phyloP scores from a whole-genome alignment of 179 eudicot genomes.

The Vitellaria paradoxa region DNA sequence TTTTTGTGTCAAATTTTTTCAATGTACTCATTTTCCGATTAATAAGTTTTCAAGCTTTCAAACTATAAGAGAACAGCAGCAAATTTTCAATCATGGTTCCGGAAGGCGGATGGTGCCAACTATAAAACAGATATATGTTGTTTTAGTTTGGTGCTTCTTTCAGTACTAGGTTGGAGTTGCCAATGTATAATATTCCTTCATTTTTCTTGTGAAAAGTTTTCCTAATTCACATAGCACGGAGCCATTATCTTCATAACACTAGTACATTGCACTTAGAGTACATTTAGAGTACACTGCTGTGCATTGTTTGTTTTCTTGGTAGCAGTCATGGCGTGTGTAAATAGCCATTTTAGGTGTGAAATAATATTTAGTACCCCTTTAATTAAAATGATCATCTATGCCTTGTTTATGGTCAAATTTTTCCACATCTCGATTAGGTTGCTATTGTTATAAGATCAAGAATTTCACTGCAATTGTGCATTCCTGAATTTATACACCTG shows the following conservation, averaged over 20 bases:
- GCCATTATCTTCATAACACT: neutral
- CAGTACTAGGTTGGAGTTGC: slow-evolving; percentile 2
- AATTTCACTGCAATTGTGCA: no score
- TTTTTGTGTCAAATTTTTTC: neutral
- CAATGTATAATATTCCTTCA: neutral
- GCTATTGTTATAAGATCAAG: neutral
- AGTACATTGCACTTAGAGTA: neutral
- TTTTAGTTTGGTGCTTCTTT: slow-evolving; percentile 12
- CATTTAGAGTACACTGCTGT: neutral
- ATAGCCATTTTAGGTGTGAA: neutral
- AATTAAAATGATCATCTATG: neutral
- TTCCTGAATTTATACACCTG: neutral
- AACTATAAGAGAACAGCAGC: neutral
- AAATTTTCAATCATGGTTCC: neutral
- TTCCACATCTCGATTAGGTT: neutral
- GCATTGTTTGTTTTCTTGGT: neutral
- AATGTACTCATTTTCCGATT: neutral
- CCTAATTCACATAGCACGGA: neutral
- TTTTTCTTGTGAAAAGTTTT: neutral
- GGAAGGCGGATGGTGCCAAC: neutral
- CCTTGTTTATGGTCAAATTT: neutral
- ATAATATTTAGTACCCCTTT: neutral
- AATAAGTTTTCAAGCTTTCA: neutral
- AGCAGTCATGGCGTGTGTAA: neutral
- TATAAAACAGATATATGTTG: neutral